A percentile compares a stretch with the other conserved stretches of the same genome.
Conservation (phyloP, 2,329 filamentous ascomycete genomes). For the Sphaerulina musiva region DNA sequence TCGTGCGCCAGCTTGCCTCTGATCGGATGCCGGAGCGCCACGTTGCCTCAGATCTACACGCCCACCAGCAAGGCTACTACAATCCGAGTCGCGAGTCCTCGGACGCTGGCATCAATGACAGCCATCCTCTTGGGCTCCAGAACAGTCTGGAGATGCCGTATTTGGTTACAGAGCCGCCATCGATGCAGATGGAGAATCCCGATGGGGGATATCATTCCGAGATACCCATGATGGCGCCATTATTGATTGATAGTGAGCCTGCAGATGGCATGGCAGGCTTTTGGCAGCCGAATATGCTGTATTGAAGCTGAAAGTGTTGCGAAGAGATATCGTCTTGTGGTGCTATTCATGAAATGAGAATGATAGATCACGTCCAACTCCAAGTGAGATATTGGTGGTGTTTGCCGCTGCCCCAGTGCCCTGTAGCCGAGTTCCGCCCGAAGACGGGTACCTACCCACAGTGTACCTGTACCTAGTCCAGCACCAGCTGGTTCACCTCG, state of each 20-base stretch:
- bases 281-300: slow-evolving; percentile 43
- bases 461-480: too few species aligned
- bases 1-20: slow-evolving; percentile 7
- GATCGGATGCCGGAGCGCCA: neutral
- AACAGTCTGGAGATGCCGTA: neutral
- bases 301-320: slow-evolving; percentile 30
- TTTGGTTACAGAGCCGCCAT: neutral
- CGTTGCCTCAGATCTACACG: neutral
- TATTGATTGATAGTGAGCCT: neutral
- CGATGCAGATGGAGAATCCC: neutral
- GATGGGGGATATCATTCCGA: neutral
- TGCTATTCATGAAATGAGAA: neutral
- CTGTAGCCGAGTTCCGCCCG: slow-evolving; percentile 4
- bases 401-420: neutral
- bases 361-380: neutral
- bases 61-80: neutral
- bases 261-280: slow-evolving; percentile 33
- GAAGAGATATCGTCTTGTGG: slow-evolving; percentile 2
- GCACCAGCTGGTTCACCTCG: slow-evolving; percentile 5
- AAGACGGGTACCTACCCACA: neutral
- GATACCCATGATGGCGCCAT: neutral
- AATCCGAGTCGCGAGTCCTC: neutral
- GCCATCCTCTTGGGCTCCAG: neutral
- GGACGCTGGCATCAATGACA: neutral
- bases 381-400: neutral